Evolutionary conservation across 1,139 yeast genomes (phyloP), one percentile per base, ranked within the genome.

Genomic region (Pichia norvegensis): DNA sequence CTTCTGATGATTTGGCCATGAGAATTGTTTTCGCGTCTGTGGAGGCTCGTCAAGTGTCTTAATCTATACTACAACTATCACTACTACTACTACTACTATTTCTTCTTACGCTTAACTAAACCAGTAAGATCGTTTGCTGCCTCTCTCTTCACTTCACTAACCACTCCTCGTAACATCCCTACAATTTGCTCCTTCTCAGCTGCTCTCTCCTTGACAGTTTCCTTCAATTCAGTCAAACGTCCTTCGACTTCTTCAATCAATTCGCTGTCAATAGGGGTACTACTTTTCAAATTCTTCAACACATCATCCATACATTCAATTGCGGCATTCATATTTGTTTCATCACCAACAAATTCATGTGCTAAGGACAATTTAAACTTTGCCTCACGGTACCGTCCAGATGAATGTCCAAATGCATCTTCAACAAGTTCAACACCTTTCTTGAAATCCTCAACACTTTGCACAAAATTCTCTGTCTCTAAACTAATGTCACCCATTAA

Each of bases 401-500:
- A 76, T 7, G 68, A 64, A n/a, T 64, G 64, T 17, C 73, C 63
- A 58, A 74, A 80, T 35, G 86, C 65, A 50, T 77, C 68, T 42
- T 68, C 58, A 60, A 90, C 74, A 43, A 84, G 65, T 20, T 73
- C 66, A 38, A 85, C 70, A 44, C 86, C 70, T 14, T 73, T 66
- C 41, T 69, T 67, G 47, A 85, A 74, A 61, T 88, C 96, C 22
- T 66, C 68, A 0, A 81, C 77, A 0, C 95, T 85, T 62, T 86
- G 95, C 14, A 69, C 66, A 60, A 86, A 86, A 63, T 86, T 85
- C 55, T 88, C 90, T 2, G 90, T 79, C 60, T 88, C 97, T 37
- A 88, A 68, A 0, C 95, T 83, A 7, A 90, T 85, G 61, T 92
- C 97, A 21, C 97, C 97, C 20, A 88, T 69, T 9, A 90, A 65